Conservation (phyloP, 139 green algal genomes). For the Prasinococcaceae sp. region DNA sequence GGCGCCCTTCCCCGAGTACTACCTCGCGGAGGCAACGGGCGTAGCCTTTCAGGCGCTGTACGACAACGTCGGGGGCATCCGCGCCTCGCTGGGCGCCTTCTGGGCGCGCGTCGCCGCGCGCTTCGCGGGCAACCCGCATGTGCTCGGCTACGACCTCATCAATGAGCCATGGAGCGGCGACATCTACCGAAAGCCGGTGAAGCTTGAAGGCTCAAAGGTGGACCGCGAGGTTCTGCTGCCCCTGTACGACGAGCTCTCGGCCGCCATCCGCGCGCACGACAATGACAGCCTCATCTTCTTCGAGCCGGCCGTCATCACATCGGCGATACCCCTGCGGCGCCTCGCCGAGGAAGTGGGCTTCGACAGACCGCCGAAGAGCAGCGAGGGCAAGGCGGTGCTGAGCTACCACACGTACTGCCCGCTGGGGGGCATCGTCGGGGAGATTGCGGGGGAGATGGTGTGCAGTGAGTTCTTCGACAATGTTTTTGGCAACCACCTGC, state of each 20-base stretch:
- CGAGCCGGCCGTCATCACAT: slow-evolving; percentile 5
- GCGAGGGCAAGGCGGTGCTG: slow-evolving; percentile 12
- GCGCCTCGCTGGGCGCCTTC: slow-evolving; percentile 3
- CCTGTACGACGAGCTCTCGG: slow-evolving; percentile 8
- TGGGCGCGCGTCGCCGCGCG: not conserved
- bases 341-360: slow-evolving; percentile 2
- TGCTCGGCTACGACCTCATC: slow-evolving; percentile 14
- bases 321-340: not conserved
- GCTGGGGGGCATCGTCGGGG: not conserved
- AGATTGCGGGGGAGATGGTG: too few relatives aligned
- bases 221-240: slow-evolving; percentile 1
- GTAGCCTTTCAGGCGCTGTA: slow-evolving; percentile 13
- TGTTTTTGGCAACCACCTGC: not conserved
- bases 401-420: slow-evolving; percentile 11
- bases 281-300: slow-evolving; percentile 2
- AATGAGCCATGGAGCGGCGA: slow-evolving; percentile 15
- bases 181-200: slow-evolving; percentile 5
- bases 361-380: too few relatives aligned
- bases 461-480: too few relatives aligned
- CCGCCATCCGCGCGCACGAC: slow-evolving; percentile 1
- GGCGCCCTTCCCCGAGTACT: too few relatives aligned
- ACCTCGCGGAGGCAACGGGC: slow-evolving; percentile 4
- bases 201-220: not conserved
- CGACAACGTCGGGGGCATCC: slow-evolving; percentile 6
- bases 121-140: not conserved